phyloP scores from a whole-genome alignment of 106 monocot species.

The Dendrobium chrysotoxum region DNA sequence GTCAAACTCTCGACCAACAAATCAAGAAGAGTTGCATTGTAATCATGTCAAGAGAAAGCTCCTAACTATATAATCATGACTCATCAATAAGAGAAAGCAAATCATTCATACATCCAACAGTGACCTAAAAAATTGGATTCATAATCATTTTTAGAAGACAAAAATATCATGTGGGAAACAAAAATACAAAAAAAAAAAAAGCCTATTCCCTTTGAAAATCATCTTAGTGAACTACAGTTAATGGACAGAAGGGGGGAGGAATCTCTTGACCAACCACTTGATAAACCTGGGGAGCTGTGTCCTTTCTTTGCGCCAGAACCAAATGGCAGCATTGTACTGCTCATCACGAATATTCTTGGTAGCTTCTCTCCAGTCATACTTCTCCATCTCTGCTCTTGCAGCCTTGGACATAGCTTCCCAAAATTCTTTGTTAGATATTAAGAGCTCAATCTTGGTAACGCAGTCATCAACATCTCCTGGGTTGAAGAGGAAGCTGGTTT shows the following conservation, averaged over 20 bases:
- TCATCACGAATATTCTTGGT: conserved; percentile 72
- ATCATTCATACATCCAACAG: too few relatives aligned
- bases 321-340: conserved; percentile 81
- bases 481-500: conserved; percentile 64
- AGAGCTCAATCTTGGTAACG: conserved; percentile 45
- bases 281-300: conserved; percentile 56
- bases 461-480: conserved; percentile 88
- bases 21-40: too few relatives aligned
- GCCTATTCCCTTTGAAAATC: too few relatives aligned
- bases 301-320: conserved; percentile 75
- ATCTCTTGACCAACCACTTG: conserved; percentile 44
- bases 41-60: too few relatives aligned
- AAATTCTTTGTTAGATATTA: conserved; percentile 35
- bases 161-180: too few relatives aligned
- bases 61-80: too few relatives aligned
- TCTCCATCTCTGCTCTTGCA: conserved; percentile 84
- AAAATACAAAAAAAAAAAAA: too few relatives aligned
- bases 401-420: conserved; percentile 58
- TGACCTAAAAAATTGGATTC: not conserved
- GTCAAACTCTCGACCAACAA: too few relatives aligned
- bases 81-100: too few relatives aligned
- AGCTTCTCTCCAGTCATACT: conserved; percentile 82
- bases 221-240: too few relatives aligned
- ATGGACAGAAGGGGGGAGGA: conserved; percentile 8
- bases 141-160: too few relatives aligned